phyloP scores from a whole-genome alignment of 371 early-diverging fungal genomes.

The Dentiscutata heterogama region DNA sequence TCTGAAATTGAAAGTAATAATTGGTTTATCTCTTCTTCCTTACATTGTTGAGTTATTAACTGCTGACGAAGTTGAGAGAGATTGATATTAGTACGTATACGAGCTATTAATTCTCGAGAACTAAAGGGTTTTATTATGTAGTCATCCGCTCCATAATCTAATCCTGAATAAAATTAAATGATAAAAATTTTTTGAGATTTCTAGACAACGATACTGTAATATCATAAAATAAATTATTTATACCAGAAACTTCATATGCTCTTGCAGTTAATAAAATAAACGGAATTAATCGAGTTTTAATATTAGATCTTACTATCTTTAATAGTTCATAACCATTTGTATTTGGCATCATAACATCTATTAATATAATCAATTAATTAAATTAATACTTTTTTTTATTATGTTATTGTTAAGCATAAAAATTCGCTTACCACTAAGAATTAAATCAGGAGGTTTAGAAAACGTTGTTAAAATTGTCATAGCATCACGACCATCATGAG shows the following conservation, averaged over 20 bases:
- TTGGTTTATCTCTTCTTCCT: constrained; percentile 54
- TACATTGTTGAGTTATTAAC: constrained; percentile 51
- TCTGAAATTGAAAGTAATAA: constrained; percentile 54
- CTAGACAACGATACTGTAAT: no score
- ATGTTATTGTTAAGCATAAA: background rate
- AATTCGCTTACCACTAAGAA: constrained; percentile 52
- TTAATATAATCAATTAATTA: background rate
- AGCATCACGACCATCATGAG: constrained; percentile 60
- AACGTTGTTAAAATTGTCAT: constrained; percentile 49
- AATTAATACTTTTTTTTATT: background rate
- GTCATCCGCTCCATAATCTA: constrained; percentile 59
- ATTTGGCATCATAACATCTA: constrained; percentile 64
- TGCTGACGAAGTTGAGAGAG: constrained; percentile 56
- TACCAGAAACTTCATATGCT: constrained; percentile 59
- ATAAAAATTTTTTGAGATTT: background rate
- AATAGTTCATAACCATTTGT: constrained; percentile 61
- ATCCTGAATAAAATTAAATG: constrained; percentile 46
- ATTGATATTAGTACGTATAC: constrained; percentile 49
- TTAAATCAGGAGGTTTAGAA: constrained; percentile 49
- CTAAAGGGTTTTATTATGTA: constrained; percentile 63
- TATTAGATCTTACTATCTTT: constrained; percentile 50
- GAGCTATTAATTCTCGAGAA: constrained; percentile 61
- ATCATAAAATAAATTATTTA: constrained; percentile 46
- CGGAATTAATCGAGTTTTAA: constrained; percentile 54
- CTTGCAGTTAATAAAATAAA: constrained; percentile 62